A percentile compares a stretch with the other conserved stretches of the same genome.
Evolutionary conservation across 768 basidiomycete genomes (phyloP).

Genomic region (Mycena crocata): DNA sequence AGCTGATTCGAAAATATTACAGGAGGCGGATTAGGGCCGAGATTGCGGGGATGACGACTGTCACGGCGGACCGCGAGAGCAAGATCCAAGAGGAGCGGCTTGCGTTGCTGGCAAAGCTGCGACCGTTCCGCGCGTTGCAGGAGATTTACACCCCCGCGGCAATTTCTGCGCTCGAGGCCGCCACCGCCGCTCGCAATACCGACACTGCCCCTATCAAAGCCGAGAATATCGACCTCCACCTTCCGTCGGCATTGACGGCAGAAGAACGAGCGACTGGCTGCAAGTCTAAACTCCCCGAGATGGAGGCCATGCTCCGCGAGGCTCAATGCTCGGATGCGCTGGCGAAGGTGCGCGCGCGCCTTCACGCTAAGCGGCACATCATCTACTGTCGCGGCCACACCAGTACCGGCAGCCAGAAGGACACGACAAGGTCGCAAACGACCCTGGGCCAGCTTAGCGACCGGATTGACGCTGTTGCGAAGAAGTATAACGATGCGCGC

Average conservation of each 20-base stretch:
- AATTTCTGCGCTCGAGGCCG: not conserved
- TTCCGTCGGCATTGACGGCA: not conserved
- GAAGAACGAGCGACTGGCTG: too few relatives aligned
- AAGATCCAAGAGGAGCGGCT: slow-evolving; percentile 5
- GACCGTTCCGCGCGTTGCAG: slow-evolving; percentile 13
- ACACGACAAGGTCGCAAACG: not conserved
- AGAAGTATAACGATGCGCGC: too few relatives aligned
- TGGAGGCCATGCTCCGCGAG: slow-evolving; percentile 4
- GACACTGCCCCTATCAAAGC: not conserved
- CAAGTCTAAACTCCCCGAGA: not conserved
- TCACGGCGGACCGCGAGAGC: slow-evolving; percentile 7
- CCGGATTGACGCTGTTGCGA: too few relatives aligned
- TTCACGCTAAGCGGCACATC: slow-evolving; percentile 12
- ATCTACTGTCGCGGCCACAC: slow-evolving; percentile 5
- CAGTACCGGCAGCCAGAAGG: not conserved
- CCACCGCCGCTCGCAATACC: too few relatives aligned
- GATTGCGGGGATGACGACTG: slow-evolving; percentile 2
- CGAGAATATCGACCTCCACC: not conserved
- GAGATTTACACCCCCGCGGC: slow-evolving; percentile 16
- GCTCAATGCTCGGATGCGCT: slow-evolving; percentile 10
- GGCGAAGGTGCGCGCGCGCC: not conserved
- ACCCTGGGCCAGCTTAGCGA: not conserved
- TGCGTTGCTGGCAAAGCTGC: slow-evolving; percentile 8
- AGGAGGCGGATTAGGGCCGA: not conserved
- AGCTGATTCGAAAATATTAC: too few relatives aligned